Base-by-base conservation (phyloP, 2,329 filamentous ascomycete genomes). In the Microascus cirrosus region DNA sequence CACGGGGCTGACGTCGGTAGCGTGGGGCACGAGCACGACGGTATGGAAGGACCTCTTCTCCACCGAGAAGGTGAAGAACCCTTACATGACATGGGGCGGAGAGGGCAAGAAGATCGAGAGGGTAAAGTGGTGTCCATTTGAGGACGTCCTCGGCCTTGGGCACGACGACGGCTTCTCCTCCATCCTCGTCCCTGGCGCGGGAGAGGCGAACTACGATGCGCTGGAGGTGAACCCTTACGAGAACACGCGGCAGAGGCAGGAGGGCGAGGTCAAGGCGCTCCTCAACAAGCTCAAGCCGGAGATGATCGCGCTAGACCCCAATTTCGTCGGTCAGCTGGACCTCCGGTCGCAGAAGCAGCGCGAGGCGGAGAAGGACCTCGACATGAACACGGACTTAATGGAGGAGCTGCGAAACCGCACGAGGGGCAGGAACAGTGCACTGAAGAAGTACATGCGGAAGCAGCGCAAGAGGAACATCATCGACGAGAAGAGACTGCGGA, bases 221-320 rank as follows among this genome's bases (percentile, higher is more conserved):
- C 77, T 96, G 57, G 94, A 99, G 72, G 79, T 86, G 65, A 99
- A 99, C 76, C 94, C 94, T 36, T 97, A 93, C 80, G 94, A 97
- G 74, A 96, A 87, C 57, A 81, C 78, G 66, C 95, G 94, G 74
- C 92, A 97, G 74, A 84, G 94, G 66, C 92, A 95, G 71, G 94
- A 99, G 73, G 81, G 82, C 55, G 94, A 99, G 72, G 91, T 99
- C 70, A 90, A 89, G 76, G 79, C 82, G 13, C 79, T 99, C 62
- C 83, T 99, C 65, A 95, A 95, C 78, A 99, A 99, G 76, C 79
- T 99, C 54, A 85, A 92, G 66, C 93, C 94, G 3, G 93, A 96
- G 68, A 99, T 97, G 90, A 99, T 99, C 62, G 89, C 90, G 1
- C 77, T 99, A 24, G 87, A 99, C 68, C 93, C 94, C 64, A 88